Percentiles rank a stretch among this genome's conserved stretches.
Conservation (phyloP, 257 asterid genomes). For the Oldenlandia corymbosa region DNA sequence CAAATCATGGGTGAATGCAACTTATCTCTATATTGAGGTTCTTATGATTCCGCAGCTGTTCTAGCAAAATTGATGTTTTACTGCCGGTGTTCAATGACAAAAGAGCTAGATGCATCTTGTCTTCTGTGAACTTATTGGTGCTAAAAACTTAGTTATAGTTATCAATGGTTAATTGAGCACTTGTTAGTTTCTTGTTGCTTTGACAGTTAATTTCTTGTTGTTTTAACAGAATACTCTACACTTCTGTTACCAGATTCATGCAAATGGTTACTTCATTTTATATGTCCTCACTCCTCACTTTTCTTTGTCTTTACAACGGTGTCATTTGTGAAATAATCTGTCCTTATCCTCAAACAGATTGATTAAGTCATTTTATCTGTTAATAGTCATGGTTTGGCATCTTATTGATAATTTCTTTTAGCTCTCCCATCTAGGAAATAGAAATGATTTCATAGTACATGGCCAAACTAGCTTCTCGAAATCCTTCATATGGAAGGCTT, state of each 20-base stretch:
- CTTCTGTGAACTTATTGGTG: background rate
- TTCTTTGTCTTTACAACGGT: no score
- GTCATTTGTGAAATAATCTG: background rate
- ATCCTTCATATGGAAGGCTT: background rate
- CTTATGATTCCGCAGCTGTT: background rate
- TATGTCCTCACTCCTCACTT: background rate
- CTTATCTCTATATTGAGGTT: background rate
- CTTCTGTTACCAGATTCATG: background rate
- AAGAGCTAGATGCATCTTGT: background rate
- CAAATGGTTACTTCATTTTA: background rate
- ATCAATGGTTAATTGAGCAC: no score
- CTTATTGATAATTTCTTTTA: background rate
- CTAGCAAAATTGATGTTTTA: background rate
- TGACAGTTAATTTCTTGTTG: no score
- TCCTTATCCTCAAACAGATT: background rate
- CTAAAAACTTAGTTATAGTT: background rate
- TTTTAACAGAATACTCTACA: no score
- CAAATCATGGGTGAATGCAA: constrained; percentile 1
- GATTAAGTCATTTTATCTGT: background rate
- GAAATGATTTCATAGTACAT: background rate
- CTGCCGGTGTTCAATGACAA: background rate
- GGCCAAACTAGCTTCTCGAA: background rate
- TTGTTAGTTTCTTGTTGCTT: no score
- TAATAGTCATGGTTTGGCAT: background rate
- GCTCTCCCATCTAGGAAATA: background rate